Base-by-base conservation (phyloP, 306 rosid species). In the Inga oerstediana region DNA sequence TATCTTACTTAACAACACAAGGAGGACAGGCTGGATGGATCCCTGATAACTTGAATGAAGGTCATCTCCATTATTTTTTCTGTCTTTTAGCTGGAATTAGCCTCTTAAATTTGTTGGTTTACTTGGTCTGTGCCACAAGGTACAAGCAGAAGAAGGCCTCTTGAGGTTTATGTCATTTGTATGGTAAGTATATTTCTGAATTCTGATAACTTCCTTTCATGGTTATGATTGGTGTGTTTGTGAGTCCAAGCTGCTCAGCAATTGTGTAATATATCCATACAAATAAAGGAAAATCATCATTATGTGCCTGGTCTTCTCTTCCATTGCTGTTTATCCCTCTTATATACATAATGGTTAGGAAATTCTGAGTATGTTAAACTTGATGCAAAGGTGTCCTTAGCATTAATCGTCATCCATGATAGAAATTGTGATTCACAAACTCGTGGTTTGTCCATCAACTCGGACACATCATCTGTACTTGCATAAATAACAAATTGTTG, bases 71-170 rank as follows among this genome's bases (percentile, higher is more conserved):
- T 86, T 84, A 92, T 79, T 94, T 87, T 59, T 94, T 96, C 93
- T 94, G 97, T 94, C 93, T 96, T 41, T 84, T 94, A 76, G 95
- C 97, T 14, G 97, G 93, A 84, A 91, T 96, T 19, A 92, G 97
- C 91, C 85, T 90, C 85, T 58, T 90, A 22, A 96, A 94, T 41
- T 82, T 94, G 93, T 52, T 94, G 85, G 76, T 90, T 16, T 96
- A 92, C 82, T 34, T 83, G 2, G 87, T 84, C 48, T 94, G 91
- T 71, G 97, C 98, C 64, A 76, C 68, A 67, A 85, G 75, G 81
- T 96, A 96, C 91, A 94, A 91, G 86, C 80, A 73, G 51, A 96
- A 96, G 91, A 86, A 79, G 89, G 93, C 97, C 83, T 83, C 92
- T 43, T 90, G 82, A 88, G 80, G 39, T 37, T 71, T 78, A 45